Evolutionary conservation across 768 basidiomycete species (phyloP), one percentile per base, ranked within the genome.

Genomic region (Mycena venus): DNA sequence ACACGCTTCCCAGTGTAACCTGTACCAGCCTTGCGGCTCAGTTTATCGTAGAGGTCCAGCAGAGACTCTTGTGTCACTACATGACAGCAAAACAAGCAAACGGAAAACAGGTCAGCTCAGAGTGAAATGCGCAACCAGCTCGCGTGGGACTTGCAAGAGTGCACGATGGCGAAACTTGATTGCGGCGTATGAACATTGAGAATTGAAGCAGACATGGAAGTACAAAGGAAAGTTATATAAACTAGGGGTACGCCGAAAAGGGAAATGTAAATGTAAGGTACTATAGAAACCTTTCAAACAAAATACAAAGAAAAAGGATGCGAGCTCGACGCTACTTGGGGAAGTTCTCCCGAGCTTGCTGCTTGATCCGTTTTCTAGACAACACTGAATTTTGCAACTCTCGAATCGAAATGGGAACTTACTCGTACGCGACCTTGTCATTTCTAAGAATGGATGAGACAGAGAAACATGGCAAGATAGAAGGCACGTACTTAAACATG

Each of bases 361-460:
- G 88, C 79, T 91, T 91, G 74, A 99, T 91, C 81, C 92, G 90
- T 80, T 92, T 91, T 85, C 95, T 96, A 77, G 17, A 72, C n/a
- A 74, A 34, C 70, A 64, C 29, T 38, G 17, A 19, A 32, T 36
- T 19, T 42, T 72, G 36, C 62, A 74, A 70, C 63, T 63, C 61
- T 15, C 8, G 66, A 64, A 40, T 21, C 12, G 17, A 67, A 59
- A 60, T 7, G 34, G 17, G 14, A 21, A 88, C 93, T 84, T 80
- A 96, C 95, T 98, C 96, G 80, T 99, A 99, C 32, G 96, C 96
- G 23, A 88, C 85, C 79, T 95, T 95, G 86, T 99, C 98, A 80
- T 97, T 99, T 88, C 97, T 98, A 60, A 34, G 15, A 47, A 19
- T 25, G 55, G 11, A 72, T 80, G 36, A 80, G 68, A 53, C 42